Evolutionary conservation across 257 asterid species (phyloP), one percentile per base, ranked within the genome.

Genomic region (Solanum pimpinellifolium): DNA sequence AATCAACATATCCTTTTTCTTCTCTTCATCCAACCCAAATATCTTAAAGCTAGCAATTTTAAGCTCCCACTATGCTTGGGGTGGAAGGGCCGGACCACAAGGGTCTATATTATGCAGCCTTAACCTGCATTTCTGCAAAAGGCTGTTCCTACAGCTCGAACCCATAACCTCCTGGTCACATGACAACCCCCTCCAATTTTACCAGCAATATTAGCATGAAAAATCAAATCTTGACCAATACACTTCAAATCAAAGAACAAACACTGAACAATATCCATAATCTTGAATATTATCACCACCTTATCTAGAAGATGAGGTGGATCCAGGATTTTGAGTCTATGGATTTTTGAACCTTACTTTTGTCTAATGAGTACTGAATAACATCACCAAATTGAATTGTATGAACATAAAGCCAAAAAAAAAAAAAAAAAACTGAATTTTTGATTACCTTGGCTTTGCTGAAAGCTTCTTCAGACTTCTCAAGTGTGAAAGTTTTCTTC

Each of bases 381-480:
- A 16, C 42, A 31, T 15, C 31, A 72, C 2, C n/a, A 72, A 8
- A 33, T 37, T 5, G 82, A 74, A 39, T 35, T 37, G 25, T 11
- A 21, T 74, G 1, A 21, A 74, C 35, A 33, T 33, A 18, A 74
- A 37, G 31, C 39, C 4, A 4, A 11, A 15, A 2, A 10, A 2
- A 37, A 20, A 21, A 72, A 35, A 37, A 35, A 62, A 65, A 12
- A 11, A 21, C 12, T 59, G 66, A 74, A 74, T 39, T n/a, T n/a
- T 74, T 74, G 3, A 7, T 74, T 60, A 97, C 99, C 99, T 97
- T 97, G 87, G 99, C 99, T 87, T 94, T 93, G 78, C 74, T 92
- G 91, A 97, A 97, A 88, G 99, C 99, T 89, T 96, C 98, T 89
- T 97, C 98, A 35, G 99, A 97, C 72, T 97, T 97, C 74, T 92